phyloP scores from a whole-genome alignment of 257 asterid genomes.

The Penstemon davidsonii region DNA sequence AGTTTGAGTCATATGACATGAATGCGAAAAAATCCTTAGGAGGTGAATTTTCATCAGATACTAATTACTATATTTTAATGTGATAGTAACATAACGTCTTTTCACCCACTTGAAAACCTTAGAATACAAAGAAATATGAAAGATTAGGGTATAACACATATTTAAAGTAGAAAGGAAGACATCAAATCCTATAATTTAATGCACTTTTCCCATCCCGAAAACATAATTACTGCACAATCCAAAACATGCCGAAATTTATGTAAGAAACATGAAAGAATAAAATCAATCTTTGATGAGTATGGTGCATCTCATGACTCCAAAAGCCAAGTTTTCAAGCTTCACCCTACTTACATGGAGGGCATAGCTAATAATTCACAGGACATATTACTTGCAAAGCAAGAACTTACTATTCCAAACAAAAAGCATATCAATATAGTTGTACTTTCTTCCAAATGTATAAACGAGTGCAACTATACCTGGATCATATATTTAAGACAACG shows the following conservation, averaged over 20 bases:
- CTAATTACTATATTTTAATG: neutral
- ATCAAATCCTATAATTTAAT: neutral
- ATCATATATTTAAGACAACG: slow-evolving; percentile 16
- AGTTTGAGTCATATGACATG: neutral
- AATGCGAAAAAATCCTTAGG: slow-evolving; percentile 6
- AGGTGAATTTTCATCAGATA: slow-evolving; percentile 3
- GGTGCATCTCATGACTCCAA: slow-evolving; percentile 4
- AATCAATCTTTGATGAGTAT: neutral
- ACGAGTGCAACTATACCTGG: slow-evolving; percentile 55
- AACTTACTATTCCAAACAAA: neutral
- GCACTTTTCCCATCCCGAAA: neutral
- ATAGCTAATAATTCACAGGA: neutral
- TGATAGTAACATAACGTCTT: neutral
- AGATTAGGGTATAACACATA: neutral
- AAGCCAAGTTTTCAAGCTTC: neutral
- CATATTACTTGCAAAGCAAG: slow-evolving; percentile 12
- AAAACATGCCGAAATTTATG: neutral
- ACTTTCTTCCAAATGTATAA: slow-evolving; percentile 13
- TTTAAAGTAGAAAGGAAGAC: slow-evolving; percentile 1
- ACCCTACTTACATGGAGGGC: neutral
- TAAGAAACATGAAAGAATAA: neutral
- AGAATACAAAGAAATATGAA: slow-evolving; percentile 10
- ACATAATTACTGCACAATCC: neutral
- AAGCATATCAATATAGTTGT: slow-evolving; percentile 7
- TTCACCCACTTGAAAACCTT: slow-evolving; percentile 11